Conservation (phyloP, 352 stramenopile species). For the Phytophthora rubi region DNA sequence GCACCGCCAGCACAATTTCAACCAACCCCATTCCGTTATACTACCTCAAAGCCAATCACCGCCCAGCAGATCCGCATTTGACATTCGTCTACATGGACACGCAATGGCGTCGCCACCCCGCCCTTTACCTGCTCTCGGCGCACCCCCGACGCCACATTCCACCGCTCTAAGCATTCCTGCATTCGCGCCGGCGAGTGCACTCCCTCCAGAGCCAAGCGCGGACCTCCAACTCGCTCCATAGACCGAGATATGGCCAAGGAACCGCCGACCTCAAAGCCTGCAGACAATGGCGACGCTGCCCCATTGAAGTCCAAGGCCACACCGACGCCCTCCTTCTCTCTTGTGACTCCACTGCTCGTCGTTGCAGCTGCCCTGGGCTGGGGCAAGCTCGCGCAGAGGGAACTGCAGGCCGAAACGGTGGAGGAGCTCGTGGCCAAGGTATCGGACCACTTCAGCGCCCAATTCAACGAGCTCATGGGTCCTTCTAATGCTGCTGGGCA, state of each 20-base stretch:
- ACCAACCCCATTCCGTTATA: slow-evolving; percentile 19
- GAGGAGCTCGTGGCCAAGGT: slow-evolving; percentile 28
- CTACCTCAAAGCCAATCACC: slow-evolving; percentile 6
- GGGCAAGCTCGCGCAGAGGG: slow-evolving; percentile 22
- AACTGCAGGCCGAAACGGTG: slow-evolving; percentile 28
- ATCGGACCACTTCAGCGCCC: slow-evolving; percentile 21
- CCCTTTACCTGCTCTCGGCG: slow-evolving; percentile 25
- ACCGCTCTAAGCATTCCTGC: slow-evolving; percentile 22
- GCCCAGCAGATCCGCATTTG: slow-evolving; percentile 23
- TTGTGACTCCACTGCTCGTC: slow-evolving; percentile 25
- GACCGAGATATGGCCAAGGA: slow-evolving; percentile 30
- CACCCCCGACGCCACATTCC: slow-evolving; percentile 4
- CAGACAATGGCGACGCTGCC: slow-evolving; percentile 1
- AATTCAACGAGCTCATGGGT: slow-evolving; percentile 19
- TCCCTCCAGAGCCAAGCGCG: slow-evolving; percentile 12
- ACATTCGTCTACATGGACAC: slow-evolving; percentile 37
- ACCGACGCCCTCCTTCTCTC: slow-evolving; percentile 16
- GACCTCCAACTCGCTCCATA: slow-evolving; percentile 10
- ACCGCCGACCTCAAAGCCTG: not conserved
- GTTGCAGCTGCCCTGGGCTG: slow-evolving; percentile 29
- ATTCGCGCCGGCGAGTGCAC: slow-evolving; percentile 17
- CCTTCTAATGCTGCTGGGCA: not conserved
- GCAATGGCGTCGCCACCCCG: slow-evolving; percentile 24
- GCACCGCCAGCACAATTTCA: slow-evolving; percentile 9
- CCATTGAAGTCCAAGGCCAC: slow-evolving; percentile 14